Conservation (phyloP, 2,329 filamentous ascomycete genomes). For the Knufia petricola region DNA sequence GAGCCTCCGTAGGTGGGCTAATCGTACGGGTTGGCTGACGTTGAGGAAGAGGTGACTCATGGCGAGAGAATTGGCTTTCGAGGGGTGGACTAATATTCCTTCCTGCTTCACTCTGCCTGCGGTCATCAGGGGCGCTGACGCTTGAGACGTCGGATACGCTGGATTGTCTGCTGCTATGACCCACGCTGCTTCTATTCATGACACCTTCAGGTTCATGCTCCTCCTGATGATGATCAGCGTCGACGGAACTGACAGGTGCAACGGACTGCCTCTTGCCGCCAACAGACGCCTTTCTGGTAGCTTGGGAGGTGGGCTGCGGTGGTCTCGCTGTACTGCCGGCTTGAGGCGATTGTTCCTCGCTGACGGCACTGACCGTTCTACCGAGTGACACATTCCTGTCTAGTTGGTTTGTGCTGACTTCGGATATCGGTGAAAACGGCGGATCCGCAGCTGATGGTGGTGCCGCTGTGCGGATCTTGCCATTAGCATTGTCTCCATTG, state of each 20-base stretch:
- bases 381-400: neutral
- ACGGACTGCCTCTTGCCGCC: neutral
- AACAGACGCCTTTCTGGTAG: neutral
- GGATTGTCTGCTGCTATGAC: slow-evolving; percentile 12
- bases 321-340: neutral
- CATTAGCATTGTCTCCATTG: neutral
- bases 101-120: slow-evolving; percentile 4
- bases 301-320: neutral
- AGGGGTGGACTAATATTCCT: slow-evolving; percentile 5
- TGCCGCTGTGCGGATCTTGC: neutral
- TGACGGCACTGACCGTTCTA: neutral
- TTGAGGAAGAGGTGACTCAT: neutral
- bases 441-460: neutral
- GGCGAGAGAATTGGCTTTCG: neutral
- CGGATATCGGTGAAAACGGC: slow-evolving; percentile 5
- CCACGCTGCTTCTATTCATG: neutral
- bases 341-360: slow-evolving; percentile 1
- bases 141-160: slow-evolving; percentile 20
- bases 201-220: neutral
- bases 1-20: neutral
- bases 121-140: slow-evolving; percentile 14
- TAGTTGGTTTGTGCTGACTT: slow-evolving; percentile 3
- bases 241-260: too few species aligned
- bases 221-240: neutral
- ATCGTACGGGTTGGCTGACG: neutral